These are phyloP conservation scores for Coemansia sp. DNA, from an alignment of 192 early-diverging fungal species.

Conservation along the genomic window DNA sequence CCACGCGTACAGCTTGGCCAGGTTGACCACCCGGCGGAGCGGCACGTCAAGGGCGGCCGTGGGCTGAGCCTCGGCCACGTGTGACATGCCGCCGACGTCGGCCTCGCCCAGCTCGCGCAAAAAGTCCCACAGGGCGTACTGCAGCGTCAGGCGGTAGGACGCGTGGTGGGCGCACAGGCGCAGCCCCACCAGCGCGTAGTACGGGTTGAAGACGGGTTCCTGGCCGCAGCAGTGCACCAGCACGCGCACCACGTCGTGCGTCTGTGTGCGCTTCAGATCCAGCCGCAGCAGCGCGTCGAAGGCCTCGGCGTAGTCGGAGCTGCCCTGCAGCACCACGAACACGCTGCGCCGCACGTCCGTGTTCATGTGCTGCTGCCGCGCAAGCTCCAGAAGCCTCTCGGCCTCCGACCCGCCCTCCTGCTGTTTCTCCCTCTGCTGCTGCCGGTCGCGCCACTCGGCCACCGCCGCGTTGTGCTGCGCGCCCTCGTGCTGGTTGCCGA, in stretches of 20 bases:
- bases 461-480: constrained; percentile 2
- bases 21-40: constrained; percentile 72
- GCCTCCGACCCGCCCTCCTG: constrained; percentile 25
- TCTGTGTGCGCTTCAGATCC: constrained; percentile 84
- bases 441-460: constrained; percentile 14
- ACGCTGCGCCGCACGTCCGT: constrained; percentile 91
- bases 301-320: constrained; percentile 93
- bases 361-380: constrained; percentile 91
- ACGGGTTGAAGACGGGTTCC: constrained; percentile 91
- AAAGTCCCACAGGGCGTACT: constrained; percentile 95
- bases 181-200: constrained; percentile 83
- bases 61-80: constrained; percentile 23
- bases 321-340: constrained; percentile 89
- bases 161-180: constrained; percentile 74
- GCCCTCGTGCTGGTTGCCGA: constrained; percentile 52
- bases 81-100: constrained; percentile 71
- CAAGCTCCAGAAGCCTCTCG: constrained; percentile 72
- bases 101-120: constrained; percentile 78
- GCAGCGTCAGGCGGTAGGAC: constrained; percentile 86
- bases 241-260: constrained; percentile 93
- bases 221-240: constrained; percentile 85
- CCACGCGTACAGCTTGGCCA: constrained; percentile 84
- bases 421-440: constrained; percentile 4
- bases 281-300: constrained; percentile 84
- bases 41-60: constrained; percentile 53